phyloP scores from a whole-genome alignment of 495 filamentous ascomycete species.

The Physcia stellaris region DNA sequence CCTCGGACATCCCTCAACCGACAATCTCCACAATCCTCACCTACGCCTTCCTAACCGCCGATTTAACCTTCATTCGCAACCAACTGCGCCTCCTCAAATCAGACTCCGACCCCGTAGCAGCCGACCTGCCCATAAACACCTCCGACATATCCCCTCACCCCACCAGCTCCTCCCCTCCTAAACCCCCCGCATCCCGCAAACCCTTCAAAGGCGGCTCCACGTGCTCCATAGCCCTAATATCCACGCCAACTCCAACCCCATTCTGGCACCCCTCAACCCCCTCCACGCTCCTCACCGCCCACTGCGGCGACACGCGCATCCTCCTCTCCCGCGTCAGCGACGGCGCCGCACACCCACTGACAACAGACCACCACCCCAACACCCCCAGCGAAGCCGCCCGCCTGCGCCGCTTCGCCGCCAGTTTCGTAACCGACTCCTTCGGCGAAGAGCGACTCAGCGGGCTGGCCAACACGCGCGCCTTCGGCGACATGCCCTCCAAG shows the following conservation, averaged over 20 bases:
- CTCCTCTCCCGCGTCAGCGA: conserved; percentile 71
- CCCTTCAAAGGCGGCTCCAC: conserved; percentile 89
- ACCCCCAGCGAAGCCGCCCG: conserved; percentile 68
- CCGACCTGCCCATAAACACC: conserved; percentile 65
- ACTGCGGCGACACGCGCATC: conserved; percentile 87
- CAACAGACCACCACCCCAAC: conserved; percentile 82
- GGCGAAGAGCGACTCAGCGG: conserved; percentile 93
- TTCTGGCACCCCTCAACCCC: conserved; percentile 88
- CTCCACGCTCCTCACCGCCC: conserved; percentile 71
- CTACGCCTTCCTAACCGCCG: conserved; percentile 84
- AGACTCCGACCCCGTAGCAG: conserved; percentile 52
- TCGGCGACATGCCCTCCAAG: conserved; percentile 84
- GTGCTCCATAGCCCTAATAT: conserved; percentile 75
- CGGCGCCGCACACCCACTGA: conserved; percentile 65
- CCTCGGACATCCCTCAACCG: conserved; percentile 18
- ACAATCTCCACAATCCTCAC: conserved; percentile 53
- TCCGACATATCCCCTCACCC: conserved; percentile 65
- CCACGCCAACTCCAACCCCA: conserved; percentile 75
- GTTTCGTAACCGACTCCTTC: conserved; percentile 88
- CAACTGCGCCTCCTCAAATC: conserved; percentile 51
- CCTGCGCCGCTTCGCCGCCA: conserved; percentile 70
- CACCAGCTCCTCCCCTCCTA: conserved; percentile 45
- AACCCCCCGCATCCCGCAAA: conserved; percentile 60
- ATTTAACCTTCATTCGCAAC: conserved; percentile 82
- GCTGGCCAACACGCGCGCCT: conserved; percentile 84